These are phyloP conservation scores for Cryptococcus sp. DNA, from an alignment of 1,284 basidiomycete species.

Conservation along the genomic window DNA sequence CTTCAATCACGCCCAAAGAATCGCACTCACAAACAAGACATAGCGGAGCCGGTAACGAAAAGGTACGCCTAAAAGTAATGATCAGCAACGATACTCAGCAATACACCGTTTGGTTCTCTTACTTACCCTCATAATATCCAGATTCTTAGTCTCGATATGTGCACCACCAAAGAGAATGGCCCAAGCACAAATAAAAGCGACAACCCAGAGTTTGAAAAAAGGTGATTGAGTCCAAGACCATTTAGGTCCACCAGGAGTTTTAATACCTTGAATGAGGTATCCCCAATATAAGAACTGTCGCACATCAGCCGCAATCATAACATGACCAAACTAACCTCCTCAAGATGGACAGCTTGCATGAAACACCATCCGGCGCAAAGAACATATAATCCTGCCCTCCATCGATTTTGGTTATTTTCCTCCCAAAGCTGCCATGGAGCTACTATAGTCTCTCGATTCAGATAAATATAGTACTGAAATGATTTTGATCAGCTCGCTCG, in stretches of 20 bases:
- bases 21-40: conserved; percentile 21
- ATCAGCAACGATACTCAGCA: conserved; percentile 10
- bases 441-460: conserved; percentile 13
- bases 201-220: conserved; percentile 33
- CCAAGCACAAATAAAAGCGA: conserved; percentile 4
- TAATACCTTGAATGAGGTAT: conserved; percentile 29
- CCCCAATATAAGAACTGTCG: conserved; percentile 27
- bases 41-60: conserved; percentile 21
- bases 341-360: conserved; percentile 27
- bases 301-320: too few relatives aligned
- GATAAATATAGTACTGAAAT: conserved; percentile 22
- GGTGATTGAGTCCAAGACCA: conserved; percentile 22
- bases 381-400: conserved; percentile 13
- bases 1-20: conserved; percentile 8
- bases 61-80: conserved; percentile 21
- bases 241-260: conserved; percentile 9
- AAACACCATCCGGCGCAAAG: conserved; percentile 27
- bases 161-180: conserved; percentile 5
- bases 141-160: conserved; percentile 14
- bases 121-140: conserved; percentile 22
- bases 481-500: not conserved
- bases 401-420: conserved; percentile 8
- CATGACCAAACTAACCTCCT: conserved; percentile 20
- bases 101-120: conserved; percentile 13
- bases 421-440: conserved; percentile 26